Conservation (phyloP, 2,329 filamentous ascomycete genomes). For the Arachnomyces sp. region DNA sequence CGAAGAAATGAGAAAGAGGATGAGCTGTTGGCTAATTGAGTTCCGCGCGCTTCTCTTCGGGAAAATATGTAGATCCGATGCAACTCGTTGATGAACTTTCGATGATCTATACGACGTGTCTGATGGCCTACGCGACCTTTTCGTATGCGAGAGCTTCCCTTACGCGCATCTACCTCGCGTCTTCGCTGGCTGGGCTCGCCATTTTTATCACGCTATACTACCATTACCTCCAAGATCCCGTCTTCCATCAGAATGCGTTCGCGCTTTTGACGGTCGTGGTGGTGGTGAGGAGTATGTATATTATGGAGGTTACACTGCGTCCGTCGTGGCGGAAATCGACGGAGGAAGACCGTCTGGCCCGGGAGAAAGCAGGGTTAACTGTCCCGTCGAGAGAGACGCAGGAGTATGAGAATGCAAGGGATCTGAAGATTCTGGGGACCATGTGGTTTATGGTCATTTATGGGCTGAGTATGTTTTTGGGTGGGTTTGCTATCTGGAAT, state of each 20-base stretch:
- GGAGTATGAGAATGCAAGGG: conserved; percentile 45
- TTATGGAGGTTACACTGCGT: conserved; percentile 62
- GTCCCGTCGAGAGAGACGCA: conserved; percentile 37
- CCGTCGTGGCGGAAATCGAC: conserved; percentile 47
- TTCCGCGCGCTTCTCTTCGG: background rate
- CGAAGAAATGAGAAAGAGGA: no score
- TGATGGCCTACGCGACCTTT: conserved; percentile 67
- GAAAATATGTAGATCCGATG: conserved; percentile 50
- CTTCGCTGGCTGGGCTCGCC: conserved; percentile 49
- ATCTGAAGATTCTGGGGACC: conserved; percentile 49
- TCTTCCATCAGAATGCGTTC: conserved; percentile 76
- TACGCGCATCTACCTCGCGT: conserved; percentile 48
- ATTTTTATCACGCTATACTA: conserved; percentile 71
- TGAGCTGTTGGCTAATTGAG: conserved; percentile 15
- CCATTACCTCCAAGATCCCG: conserved; percentile 70
- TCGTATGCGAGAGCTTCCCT: conserved; percentile 53
- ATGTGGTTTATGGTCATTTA: conserved; percentile 70
- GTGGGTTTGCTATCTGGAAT: conserved; percentile 69
- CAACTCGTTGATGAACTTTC: conserved; percentile 62
- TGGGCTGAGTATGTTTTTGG: conserved; percentile 63
- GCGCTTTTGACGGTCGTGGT: conserved; percentile 62
- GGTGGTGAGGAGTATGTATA: conserved; percentile 64
- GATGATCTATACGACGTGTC: conserved; percentile 64
- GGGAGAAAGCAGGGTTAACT: conserved; percentile 24
- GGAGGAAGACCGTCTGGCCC: conserved; percentile 37